Percentiles rank a stretch among this genome's conserved stretches.
phyloP scores from a whole-genome alignment of 106 monocot species.

The Cymbidium sinense region DNA sequence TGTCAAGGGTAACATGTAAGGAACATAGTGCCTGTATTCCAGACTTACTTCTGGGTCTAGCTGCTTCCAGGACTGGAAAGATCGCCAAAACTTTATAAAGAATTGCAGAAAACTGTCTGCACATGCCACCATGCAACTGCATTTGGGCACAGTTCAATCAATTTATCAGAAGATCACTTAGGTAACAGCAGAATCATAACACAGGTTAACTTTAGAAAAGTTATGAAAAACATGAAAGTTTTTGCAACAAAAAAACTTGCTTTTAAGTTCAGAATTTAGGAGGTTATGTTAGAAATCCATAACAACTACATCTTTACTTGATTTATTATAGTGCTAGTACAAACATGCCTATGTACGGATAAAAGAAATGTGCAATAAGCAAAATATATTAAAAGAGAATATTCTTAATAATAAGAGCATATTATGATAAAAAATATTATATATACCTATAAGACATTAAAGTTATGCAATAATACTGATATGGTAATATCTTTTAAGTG shows the following conservation, averaged over 20 bases:
- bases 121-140: constrained; percentile 83
- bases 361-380: no score
- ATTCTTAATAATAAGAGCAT: no score
- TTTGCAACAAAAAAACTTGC: background rate
- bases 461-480: no score
- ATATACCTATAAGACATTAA: no score
- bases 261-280: background rate
- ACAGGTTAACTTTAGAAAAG: background rate
- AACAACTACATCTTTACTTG: no score
- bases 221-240: background rate
- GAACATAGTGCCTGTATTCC: constrained; percentile 75
- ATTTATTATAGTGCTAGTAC: no score
- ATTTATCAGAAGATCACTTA: background rate
- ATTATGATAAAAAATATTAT: no score
- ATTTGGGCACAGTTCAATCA: constrained; percentile 4
- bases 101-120: constrained; percentile 44
- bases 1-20: constrained; percentile 61
- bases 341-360: no score
- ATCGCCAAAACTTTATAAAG: constrained; percentile 54
- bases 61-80: constrained; percentile 62
- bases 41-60: constrained; percentile 73
- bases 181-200: background rate
- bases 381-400: no score
- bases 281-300: no score
- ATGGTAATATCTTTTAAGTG: no score